These are phyloP conservation scores for Helianthus annuus DNA, from an alignment of 129 eudicot genomes.

Conservation along the genomic window HanXRQr2.0-SUNRISE NC_035435.2:174418124-174418623, in stretches of 20 bases:
- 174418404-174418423: neutral
- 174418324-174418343: neutral
- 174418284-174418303: neutral
- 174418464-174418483: too few species aligned
- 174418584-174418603: conserved; percentile 37
- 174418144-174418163: too few species aligned
- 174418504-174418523: conserved; percentile 66
- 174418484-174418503: conserved; percentile 42
- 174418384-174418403: neutral
- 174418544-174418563: conserved; percentile 36
- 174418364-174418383: too few species aligned
- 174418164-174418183: too few species aligned
- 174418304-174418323: neutral
- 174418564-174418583: conserved; percentile 18
- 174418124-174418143: too few species aligned
- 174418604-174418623: conserved; percentile 54
- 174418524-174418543: conserved; percentile 40
- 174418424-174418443: neutral
- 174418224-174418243: too few species aligned
- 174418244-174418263: neutral
- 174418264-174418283: neutral
- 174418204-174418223: too few species aligned
- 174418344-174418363: too few species aligned
- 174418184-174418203: too few species aligned
- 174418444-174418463: too few species aligned